Conservation (phyloP, 192 early-diverging fungal genomes). For the Coemansia sp. region DNA sequence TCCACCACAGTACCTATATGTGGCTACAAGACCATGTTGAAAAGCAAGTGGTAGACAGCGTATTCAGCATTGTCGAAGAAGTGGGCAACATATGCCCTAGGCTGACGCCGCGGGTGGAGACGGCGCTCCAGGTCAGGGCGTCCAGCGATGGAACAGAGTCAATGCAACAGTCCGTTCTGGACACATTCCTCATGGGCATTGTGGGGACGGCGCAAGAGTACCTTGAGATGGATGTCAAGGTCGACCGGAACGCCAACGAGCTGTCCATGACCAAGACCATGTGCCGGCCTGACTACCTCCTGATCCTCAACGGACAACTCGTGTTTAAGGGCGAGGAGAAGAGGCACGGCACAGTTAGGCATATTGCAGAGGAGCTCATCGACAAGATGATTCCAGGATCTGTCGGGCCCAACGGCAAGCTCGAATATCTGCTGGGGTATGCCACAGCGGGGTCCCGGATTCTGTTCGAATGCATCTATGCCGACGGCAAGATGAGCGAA, state of each 20-base stretch:
- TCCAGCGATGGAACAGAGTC: slow-evolving; percentile 23
- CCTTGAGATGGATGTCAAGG: slow-evolving; percentile 4
- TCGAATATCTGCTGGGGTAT: slow-evolving; percentile 30
- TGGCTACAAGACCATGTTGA: slow-evolving; percentile 10
- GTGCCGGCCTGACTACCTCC: slow-evolving; percentile 34
- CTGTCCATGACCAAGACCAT: slow-evolving; percentile 14
- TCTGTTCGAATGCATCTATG: slow-evolving; percentile 37
- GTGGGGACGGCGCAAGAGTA: slow-evolving; percentile 31
- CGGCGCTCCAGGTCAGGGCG: slow-evolving; percentile 15
- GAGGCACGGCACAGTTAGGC: slow-evolving; percentile 16
- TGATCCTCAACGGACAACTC: slow-evolving; percentile 25
- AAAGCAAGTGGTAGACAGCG: slow-evolving; percentile 1
- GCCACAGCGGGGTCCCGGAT: slow-evolving; percentile 34
- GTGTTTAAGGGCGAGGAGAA: slow-evolving; percentile 49
- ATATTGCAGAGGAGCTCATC: slow-evolving; percentile 24
- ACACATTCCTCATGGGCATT: slow-evolving; percentile 31
- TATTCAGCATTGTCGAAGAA: slow-evolving; percentile 34
- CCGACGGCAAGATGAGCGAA: slow-evolving; percentile 21
- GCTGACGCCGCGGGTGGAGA: slow-evolving; percentile 30
- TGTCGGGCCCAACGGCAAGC: slow-evolving; percentile 20
- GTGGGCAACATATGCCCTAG: slow-evolving; percentile 29
- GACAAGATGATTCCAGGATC: slow-evolving; percentile 27
- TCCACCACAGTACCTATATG: slow-evolving; percentile 9
- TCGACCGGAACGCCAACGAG: slow-evolving; percentile 40
- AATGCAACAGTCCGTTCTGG: slow-evolving; percentile 38